Evolutionary conservation across 768 basidiomycete species (phyloP), one percentile per base, ranked within the genome.

Genomic region (Mycena leptocephala): DNA sequence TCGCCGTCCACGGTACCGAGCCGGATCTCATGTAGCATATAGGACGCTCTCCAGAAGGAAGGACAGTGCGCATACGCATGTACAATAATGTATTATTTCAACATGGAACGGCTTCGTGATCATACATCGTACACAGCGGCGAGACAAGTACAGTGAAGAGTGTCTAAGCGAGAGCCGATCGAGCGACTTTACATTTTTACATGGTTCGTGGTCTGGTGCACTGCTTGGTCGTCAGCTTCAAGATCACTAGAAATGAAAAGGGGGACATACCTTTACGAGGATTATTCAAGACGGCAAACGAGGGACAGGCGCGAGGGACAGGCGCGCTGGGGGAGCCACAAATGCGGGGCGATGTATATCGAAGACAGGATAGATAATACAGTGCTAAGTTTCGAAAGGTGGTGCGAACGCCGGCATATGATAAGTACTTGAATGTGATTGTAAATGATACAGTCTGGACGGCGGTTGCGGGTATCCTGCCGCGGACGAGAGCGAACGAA

Each of bases 401-500:
- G 37, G 35, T 39, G 59, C 35, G 22, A 28, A 62, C 37, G 59
- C 33, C 37, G 59, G 37, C 37, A 39, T 39, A 39, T 39, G 24
- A 39, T 62, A 26, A 59, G n/a, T n/a, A n/a, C 18, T 14, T 46
- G 37, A 22, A 59, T 37, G 33, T 35, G 16, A 58, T 46, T n/a
- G 39, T 55, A n/a, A n/a, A n/a, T n/a, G 61, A 46, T 65, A 61
- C 61, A 67, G 75, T 58, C 75, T 55, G 22, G 13, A 53, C 70
- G 64, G 83, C 82, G 80, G 80, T 83, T 85, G 86, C 81, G 81
- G 86, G 86, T 88, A 88, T 88, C 59, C 69, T 83, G 84, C 80
- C 76, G 82, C 79, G 80, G 83, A 83, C 75, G 74, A 79, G 62
- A 70, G 30, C 9, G 37, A 61, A 51, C 56, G 24, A 66, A 61